Evolutionary conservation across 2,329 filamentous ascomycete genomes (phyloP).

Genomic region (Penicillium psychrosexuale): DNA sequence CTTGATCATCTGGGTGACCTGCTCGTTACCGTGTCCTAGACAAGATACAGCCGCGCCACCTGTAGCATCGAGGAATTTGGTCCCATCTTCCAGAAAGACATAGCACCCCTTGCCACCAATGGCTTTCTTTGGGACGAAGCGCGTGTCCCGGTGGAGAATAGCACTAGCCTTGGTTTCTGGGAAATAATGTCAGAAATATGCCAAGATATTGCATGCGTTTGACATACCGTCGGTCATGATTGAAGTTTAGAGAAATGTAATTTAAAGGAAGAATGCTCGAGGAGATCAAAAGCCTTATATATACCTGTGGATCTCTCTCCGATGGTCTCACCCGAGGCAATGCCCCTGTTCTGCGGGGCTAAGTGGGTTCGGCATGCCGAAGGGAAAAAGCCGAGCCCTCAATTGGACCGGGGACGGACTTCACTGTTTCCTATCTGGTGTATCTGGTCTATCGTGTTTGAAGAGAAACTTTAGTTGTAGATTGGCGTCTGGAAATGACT

Average conservation of each 20-base stretch:
- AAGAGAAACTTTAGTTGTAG: not conserved
- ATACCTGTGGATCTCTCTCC: not conserved
- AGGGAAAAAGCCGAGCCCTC: constrained; percentile 24
- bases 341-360: constrained; percentile 13
- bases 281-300: not conserved
- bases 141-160: constrained; percentile 54
- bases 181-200: not conserved
- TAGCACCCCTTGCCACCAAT: constrained; percentile 51
- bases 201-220: not conserved
- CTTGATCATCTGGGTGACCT: constrained; percentile 59
- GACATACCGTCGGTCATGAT: constrained; percentile 1
- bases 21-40: constrained; percentile 63
- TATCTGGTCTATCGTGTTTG: not conserved
- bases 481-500: not conserved
- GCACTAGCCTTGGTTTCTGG: constrained; percentile 21
- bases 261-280: not conserved
- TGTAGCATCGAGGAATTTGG: constrained; percentile 66
- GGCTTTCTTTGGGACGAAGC: constrained; percentile 47
- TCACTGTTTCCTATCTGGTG: not conserved
- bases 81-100: constrained; percentile 54
- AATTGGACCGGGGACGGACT: constrained; percentile 20
- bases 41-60: constrained; percentile 70
- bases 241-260: not conserved
- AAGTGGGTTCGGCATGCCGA: constrained; percentile 31
- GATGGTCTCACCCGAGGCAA: constrained; percentile 17